Conservation (phyloP, 2,329 filamentous ascomycete genomes). For the Diaporthe australafricana region DNA sequence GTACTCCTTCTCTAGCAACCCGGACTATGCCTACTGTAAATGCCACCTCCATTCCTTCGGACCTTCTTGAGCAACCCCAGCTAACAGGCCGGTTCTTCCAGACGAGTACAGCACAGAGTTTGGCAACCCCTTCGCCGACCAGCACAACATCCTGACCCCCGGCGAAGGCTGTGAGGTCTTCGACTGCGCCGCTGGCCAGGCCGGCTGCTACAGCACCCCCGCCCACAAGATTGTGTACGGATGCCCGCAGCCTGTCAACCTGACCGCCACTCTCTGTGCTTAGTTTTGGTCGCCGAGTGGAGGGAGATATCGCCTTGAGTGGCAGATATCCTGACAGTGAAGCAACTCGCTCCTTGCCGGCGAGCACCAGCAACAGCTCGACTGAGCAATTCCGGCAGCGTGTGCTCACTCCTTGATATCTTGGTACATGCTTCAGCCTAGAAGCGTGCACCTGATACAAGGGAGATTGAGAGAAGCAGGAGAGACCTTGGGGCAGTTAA, state of each 20-base stretch:
- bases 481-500: no score
- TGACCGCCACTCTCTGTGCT: constrained; percentile 47
- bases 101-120: constrained; percentile 54
- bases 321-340: not conserved
- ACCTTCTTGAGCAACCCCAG: not conserved
- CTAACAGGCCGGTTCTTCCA: constrained; percentile 38
- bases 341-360: not conserved
- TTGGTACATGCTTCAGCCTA: no score
- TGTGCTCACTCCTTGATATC: no score
- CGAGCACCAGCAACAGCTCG: no score
- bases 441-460: no score
- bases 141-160: constrained; percentile 51
- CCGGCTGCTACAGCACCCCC: constrained; percentile 54
- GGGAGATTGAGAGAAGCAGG: no score
- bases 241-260: constrained; percentile 53
- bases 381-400: no score
- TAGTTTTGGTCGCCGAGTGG: not conserved
- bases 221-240: constrained; percentile 52
- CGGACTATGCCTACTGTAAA: constrained; percentile 53
- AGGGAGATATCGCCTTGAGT: not conserved
- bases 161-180: constrained; percentile 52
- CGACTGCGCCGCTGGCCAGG: constrained; percentile 50
- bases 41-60: not conserved
- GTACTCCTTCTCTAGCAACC: constrained; percentile 52
- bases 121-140: constrained; percentile 54